Base-by-base conservation (phyloP, 2,329 filamentous ascomycete genomes). In the Calonectria pseudoturangicola region DNA sequence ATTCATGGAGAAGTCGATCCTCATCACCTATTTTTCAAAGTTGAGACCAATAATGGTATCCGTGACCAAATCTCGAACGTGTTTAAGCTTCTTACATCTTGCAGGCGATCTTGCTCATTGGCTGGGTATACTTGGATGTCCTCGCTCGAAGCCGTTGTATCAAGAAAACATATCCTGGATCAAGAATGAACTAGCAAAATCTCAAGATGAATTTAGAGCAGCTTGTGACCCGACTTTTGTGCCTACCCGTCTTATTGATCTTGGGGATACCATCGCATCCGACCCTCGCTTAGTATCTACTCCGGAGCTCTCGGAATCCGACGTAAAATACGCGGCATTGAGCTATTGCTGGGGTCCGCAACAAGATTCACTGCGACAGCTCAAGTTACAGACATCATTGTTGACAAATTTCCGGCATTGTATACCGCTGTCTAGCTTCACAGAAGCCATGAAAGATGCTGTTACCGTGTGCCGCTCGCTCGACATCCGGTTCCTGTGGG, bases 271-370 rank as follows among this genome's bases (percentile, higher is more conserved):
- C 30, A 12, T 15, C 3, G 39, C 33, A 9, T 27, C 15, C 13
- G 21, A 41, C 3, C 36, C 36, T 16, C 36, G 21, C 33, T 16
- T 60, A 8, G 25, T 60, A 6, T 27, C 39, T 60, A 5, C 54
- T 0, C 9, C 54, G 2, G 21, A 60, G 9, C 16, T 27, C 8
- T 21, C 21, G 16, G 33, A 41, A 9, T n/a, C 21, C 0, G 5
- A 21, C 8, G 33, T 41, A 8, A 5, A 27, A 16, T 60, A 60
- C 28, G 33, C 33, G 15, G 54, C 54, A 10, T 16, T 60, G 13
- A 60, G 54, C 8, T 60, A 60, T 18, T 60, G 54, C 21, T 60
- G 54, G 54, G 54, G 54, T 7, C 39, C 54, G 41, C 18, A 39
- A 21, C 1, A n/a, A 7, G 54, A 60, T 25, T 21, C 54, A 10